phyloP scores from a whole-genome alignment of 306 rosid genomes.

The Vigna mungo region DNA sequence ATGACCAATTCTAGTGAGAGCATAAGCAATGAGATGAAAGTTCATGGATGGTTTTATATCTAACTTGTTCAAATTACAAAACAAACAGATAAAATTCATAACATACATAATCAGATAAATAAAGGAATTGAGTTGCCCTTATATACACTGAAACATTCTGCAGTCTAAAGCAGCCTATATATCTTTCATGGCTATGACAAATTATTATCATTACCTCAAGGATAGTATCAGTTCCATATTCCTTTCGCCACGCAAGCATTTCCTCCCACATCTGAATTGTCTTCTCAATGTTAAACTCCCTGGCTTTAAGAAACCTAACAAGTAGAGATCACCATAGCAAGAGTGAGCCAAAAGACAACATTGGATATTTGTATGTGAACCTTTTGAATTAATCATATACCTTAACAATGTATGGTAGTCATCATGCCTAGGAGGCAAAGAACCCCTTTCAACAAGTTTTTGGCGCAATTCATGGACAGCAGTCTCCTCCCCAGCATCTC shows the following conservation, averaged over 20 bases:
- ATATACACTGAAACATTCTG: slow-evolving; percentile 13
- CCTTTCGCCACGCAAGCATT: slow-evolving; percentile 95
- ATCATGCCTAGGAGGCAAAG: slow-evolving; percentile 83
- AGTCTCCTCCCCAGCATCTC: slow-evolving; percentile 85
- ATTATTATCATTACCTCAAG: slow-evolving; percentile 71
- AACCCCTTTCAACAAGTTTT: slow-evolving; percentile 69
- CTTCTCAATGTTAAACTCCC: slow-evolving; percentile 80
- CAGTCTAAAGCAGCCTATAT: neutral
- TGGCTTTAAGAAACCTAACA: slow-evolving; percentile 86
- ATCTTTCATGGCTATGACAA: slow-evolving; percentile 1
- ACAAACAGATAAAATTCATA: slow-evolving; percentile 5
- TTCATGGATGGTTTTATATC: neutral
- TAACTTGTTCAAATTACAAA: slow-evolving; percentile 8
- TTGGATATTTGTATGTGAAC: neutral
- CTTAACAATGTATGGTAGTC: slow-evolving; percentile 89
- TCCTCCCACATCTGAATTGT: slow-evolving; percentile 93
- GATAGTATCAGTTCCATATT: slow-evolving; percentile 86
- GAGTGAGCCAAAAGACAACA: slow-evolving; percentile 3
- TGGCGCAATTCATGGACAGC: slow-evolving; percentile 82
- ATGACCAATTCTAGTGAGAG: slow-evolving; percentile 5
- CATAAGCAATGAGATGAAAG: slow-evolving; percentile 18
- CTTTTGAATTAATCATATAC: slow-evolving; percentile 48
- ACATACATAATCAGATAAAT: slow-evolving; percentile 9
- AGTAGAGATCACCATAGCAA: slow-evolving; percentile 9
- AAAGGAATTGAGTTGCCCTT: neutral